phyloP scores from a whole-genome alignment of 2,329 filamentous ascomycete genomes.

The Aspergillus sp. region DNA sequence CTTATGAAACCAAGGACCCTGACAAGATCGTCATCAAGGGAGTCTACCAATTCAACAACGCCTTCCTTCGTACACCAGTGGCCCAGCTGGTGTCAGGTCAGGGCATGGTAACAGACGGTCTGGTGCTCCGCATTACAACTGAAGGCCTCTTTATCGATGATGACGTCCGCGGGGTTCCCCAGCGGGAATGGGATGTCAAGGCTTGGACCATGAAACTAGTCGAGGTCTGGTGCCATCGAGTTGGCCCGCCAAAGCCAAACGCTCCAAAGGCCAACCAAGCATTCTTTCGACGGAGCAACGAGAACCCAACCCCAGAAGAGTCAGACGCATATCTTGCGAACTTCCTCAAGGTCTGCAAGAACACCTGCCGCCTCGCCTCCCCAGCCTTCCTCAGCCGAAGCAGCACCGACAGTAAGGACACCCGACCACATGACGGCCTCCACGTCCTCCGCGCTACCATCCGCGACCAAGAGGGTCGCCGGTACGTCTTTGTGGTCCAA shows the following conservation, averaged over 20 bases:
- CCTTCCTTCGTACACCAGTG: constrained; percentile 85
- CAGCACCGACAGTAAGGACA: constrained; percentile 24
- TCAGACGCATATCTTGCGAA: constrained; percentile 68
- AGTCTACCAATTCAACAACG: constrained; percentile 90
- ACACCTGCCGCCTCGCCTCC: constrained; percentile 60
- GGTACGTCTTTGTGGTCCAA: constrained; percentile 64
- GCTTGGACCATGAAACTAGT: constrained; percentile 94
- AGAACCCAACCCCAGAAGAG: constrained; percentile 64
- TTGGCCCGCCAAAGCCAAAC: constrained; percentile 49
- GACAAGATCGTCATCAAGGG: constrained; percentile 95
- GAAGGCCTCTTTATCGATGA: constrained; percentile 98
- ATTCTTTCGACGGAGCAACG: constrained; percentile 50
- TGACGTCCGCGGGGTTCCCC: constrained; percentile 85
- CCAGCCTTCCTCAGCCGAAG: constrained; percentile 44
- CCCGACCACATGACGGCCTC: constrained; percentile 41
- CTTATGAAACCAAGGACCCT: constrained; percentile 86
- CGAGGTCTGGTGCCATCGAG: constrained; percentile 80
- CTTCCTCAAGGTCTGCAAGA: constrained; percentile 67
- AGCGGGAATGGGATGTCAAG: constrained; percentile 98
- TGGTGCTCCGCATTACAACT: constrained; percentile 88
- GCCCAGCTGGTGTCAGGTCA: constrained; percentile 86
- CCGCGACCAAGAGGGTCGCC: constrained; percentile 64
- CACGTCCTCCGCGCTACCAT: constrained; percentile 63
- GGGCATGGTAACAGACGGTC: constrained; percentile 84
- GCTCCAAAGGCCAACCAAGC: constrained; percentile 36